Base-by-base conservation (phyloP, 106 monocot species). In the Narthecium ossifragum region DNA sequence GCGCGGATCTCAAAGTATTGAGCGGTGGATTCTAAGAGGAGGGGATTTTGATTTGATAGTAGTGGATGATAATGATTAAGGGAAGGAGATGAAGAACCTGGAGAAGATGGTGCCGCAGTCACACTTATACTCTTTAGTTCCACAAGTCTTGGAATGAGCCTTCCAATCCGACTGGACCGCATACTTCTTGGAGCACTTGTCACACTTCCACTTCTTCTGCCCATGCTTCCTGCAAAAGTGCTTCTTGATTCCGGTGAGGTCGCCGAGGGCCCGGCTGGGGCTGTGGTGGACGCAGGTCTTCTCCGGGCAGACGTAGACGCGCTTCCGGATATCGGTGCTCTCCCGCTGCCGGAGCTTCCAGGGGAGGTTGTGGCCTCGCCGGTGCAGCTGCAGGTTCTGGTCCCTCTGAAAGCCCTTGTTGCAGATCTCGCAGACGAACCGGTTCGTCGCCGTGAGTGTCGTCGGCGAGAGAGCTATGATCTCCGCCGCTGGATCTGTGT, bases 151-250 rank as follows among this genome's bases (percentile, higher is more conserved):
- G 52, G 62, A 55, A 51, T 88, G 88, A 1, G 88, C 88, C 65
- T 88, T 88, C 80, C 88, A 88, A 30, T 89, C 89, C 1, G 80
- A 84, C 49, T 81, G 80, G 7, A 89, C 84, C 1, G 89, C 89
- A 50, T 89, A 89, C 67, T 75, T 80, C 80, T 89, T 89, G 5
- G 72, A 70, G 53, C 89, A 89, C 70, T 81, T 84, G 41, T 89
- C 89, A 57, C 89, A 89, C 66, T 78, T 89, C 84, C 84, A 89
- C 43, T 78, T 89, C 80, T 89, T 89, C 84, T 89, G 84, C 6
- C 89, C 84, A 60, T 89, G 89, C 72, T 89, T 89, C 39, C 89
- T 46, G 66, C 69, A 75, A 67, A 72, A 89, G 70, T 89, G 89
- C 66, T 89, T 89, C 75, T 89, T 89, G 72, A 89, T 81, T 5